Evolutionary conservation across 169 alveolate genomes (phyloP).

Genomic region (Plasmodium sp.): DNA sequence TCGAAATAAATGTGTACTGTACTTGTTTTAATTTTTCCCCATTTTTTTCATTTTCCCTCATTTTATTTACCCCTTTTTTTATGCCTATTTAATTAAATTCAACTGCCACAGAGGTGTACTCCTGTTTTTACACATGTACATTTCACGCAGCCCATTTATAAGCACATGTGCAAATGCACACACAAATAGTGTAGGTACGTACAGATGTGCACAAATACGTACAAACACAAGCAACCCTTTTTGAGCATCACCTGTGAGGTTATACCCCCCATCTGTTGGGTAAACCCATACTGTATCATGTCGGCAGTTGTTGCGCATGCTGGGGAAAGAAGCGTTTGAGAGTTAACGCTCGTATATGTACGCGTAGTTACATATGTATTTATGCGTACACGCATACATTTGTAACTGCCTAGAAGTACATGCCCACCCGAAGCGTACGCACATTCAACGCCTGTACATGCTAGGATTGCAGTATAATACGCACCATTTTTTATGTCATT

Average conservation of each 20-base stretch:
- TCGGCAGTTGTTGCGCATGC: background rate
- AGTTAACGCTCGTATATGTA: background rate
- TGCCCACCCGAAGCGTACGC: background rate
- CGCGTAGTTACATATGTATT: background rate
- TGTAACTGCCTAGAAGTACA: background rate
- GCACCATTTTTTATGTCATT: background rate
- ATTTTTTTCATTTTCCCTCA: background rate
- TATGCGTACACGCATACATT: background rate
- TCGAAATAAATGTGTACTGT: background rate
- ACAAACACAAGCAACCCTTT: background rate
- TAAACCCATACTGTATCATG: background rate
- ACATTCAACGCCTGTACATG: background rate
- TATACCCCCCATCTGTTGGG: background rate
- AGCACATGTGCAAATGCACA: background rate
- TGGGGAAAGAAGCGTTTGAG: background rate
- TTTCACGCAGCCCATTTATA: background rate
- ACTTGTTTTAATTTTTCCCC: background rate
- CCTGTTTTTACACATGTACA: conserved; percentile 6
- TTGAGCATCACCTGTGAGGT: background rate
- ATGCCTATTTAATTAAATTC: conserved; percentile 4
- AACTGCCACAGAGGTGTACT: background rate
- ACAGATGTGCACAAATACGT: background rate
- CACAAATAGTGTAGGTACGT: background rate
- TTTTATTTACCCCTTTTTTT: background rate
- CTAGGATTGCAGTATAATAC: background rate